A percentile compares a stretch with the other conserved stretches of the same genome.
Conservation (phyloP, 176 grass and related monocot genomes). For the Phragmites australis region DNA sequence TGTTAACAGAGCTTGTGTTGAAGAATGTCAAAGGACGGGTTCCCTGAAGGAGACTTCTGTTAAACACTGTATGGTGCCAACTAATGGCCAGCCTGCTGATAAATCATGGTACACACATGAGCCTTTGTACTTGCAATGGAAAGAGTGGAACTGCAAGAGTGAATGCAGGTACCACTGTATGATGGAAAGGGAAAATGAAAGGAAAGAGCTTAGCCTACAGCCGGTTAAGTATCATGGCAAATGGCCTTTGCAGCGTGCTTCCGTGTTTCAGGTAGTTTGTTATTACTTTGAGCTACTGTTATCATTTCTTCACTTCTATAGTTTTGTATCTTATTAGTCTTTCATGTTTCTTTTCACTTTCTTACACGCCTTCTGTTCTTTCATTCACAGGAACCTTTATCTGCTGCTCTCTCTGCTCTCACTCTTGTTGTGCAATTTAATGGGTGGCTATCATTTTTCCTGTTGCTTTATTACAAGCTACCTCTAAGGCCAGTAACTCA, state of each 20-base stretch:
- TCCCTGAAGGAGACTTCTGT: constrained; percentile 59
- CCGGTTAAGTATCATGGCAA: constrained; percentile 88
- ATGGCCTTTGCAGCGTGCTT: constrained; percentile 82
- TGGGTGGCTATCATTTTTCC: constrained; percentile 94
- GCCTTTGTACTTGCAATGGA: constrained; percentile 83
- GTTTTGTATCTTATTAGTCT: not conserved
- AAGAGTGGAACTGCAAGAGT: constrained; percentile 93
- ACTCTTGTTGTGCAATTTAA: constrained; percentile 82
- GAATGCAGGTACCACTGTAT: constrained; percentile 92
- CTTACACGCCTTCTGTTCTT: not conserved
- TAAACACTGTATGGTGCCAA: constrained; percentile 57
- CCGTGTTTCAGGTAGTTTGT: constrained; percentile 80
- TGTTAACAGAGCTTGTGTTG: constrained; percentile 52
- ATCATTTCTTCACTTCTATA: not conserved
- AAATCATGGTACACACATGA: constrained; percentile 83
- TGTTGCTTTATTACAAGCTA: constrained; percentile 76
- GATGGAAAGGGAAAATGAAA: constrained; percentile 83
- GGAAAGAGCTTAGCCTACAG: constrained; percentile 52
- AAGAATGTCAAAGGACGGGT: constrained; percentile 69
- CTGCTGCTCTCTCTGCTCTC: constrained; percentile 76
- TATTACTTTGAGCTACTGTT: not conserved
- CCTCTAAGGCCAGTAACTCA: constrained; percentile 67
- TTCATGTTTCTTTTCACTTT: not conserved
- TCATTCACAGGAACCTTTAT: constrained; percentile 67
- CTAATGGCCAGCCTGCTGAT: constrained; percentile 44